phyloP scores from a whole-genome alignment of 768 basidiomycete genomes.

The Leccinum sublutescens region DNA sequence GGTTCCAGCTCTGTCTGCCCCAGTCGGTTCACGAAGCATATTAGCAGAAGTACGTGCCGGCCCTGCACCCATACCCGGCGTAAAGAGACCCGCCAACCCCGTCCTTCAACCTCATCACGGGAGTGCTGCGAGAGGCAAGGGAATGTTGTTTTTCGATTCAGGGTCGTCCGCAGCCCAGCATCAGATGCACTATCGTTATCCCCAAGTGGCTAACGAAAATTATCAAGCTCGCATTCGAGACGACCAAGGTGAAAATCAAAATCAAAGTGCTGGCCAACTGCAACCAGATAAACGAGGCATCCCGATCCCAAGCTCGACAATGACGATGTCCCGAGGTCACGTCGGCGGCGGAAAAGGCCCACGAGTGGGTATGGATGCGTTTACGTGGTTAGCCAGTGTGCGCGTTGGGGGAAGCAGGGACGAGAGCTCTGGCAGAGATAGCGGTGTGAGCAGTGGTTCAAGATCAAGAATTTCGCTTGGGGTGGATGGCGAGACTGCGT shows the following conservation, averaged over 20 bases:
- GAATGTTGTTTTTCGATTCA: slow-evolving; percentile 28
- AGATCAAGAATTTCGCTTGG: slow-evolving; percentile 39
- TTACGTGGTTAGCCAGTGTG: slow-evolving; percentile 73
- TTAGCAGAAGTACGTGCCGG: slow-evolving; percentile 69
- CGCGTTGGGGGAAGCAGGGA: slow-evolving; percentile 58
- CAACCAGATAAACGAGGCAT: slow-evolving; percentile 18
- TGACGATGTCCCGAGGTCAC: slow-evolving; percentile 49
- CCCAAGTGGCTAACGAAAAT: slow-evolving; percentile 11
- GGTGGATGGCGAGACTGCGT: slow-evolving; percentile 10
- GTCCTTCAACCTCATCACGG: slow-evolving; percentile 34
- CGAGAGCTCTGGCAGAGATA: slow-evolving; percentile 55
- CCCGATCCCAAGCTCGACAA: slow-evolving; percentile 28
- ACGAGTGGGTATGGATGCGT: slow-evolving; percentile 65
- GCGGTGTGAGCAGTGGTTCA: slow-evolving; percentile 44
- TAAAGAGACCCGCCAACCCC: slow-evolving; percentile 25
- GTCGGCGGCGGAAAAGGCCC: slow-evolving; percentile 47
- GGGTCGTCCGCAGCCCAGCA: slow-evolving; percentile 32
- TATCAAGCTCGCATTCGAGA: slow-evolving; percentile 15
- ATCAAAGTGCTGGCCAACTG: not conserved
- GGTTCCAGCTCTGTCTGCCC: slow-evolving; percentile 58
- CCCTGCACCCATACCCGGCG: slow-evolving; percentile 28
- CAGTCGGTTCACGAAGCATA: slow-evolving; percentile 63
- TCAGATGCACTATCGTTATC: slow-evolving; percentile 37
- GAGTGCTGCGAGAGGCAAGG: slow-evolving; percentile 34
- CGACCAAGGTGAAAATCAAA: slow-evolving; percentile 12